Percentiles rank a stretch among this genome's conserved stretches.
phyloP scores from a whole-genome alignment of 169 alveolate species.

The Eimeria acervulina region DNA sequence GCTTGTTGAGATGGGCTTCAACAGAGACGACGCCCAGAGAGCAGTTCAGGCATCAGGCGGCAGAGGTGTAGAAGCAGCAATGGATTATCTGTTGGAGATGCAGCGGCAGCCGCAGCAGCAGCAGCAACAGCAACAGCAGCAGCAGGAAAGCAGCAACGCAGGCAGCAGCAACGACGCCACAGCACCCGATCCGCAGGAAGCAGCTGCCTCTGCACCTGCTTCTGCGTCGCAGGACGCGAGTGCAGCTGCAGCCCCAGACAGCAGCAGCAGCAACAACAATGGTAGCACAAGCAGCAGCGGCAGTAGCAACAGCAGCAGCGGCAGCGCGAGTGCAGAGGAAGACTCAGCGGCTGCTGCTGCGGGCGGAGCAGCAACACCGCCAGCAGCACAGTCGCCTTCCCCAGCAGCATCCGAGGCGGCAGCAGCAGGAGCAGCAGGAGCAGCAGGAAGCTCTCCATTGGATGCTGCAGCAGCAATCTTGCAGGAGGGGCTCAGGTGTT shows the following conservation, averaged over 20 bases:
- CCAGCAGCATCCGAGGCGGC: conserved; percentile 6
- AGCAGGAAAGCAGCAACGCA: too few species aligned
- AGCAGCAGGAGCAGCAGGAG: conserved; percentile 66
- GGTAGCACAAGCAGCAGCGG: not conserved
- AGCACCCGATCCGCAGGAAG: too few species aligned
- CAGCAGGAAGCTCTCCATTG: not conserved
- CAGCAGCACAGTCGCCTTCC: not conserved
- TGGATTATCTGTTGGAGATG: conserved; percentile 73
- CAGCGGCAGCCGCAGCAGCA: conserved; percentile 6
- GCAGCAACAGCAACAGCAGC: too few species aligned
- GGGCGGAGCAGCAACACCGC: conserved; percentile 19
- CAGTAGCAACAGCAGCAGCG: conserved; percentile 20
- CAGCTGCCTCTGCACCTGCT: too few species aligned
- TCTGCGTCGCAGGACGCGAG: too few species aligned
- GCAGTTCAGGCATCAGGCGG: conserved; percentile 67
- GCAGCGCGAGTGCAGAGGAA: not conserved
- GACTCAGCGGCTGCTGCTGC: conserved; percentile 7
- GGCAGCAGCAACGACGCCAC: too few species aligned
- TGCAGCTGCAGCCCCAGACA: too few species aligned
- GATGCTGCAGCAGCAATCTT: not conserved
- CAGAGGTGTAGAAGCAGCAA: conserved; percentile 78
- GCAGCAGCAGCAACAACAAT: not conserved
- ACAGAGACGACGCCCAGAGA: not conserved
- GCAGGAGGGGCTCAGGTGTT: not conserved
- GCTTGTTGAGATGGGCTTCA: conserved; percentile 79